phyloP scores from a whole-genome alignment of 495 filamentous ascomycete genomes.

The Lepidopterella palustris region DNA sequence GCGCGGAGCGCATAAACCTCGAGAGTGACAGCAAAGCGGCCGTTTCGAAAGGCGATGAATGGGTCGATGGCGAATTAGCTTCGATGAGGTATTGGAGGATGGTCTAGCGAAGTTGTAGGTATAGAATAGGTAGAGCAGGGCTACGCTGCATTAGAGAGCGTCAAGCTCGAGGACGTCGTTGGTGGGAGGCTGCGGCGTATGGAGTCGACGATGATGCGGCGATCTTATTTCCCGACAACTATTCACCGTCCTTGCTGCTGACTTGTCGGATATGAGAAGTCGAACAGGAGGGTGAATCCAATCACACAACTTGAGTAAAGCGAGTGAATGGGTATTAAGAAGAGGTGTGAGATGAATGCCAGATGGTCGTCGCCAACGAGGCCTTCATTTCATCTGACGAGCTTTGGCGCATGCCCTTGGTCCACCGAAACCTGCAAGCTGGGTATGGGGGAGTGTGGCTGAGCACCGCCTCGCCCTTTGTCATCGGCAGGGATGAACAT shows the following conservation, averaged over 20 bases:
- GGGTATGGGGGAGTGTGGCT: background rate
- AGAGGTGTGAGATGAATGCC: background rate
- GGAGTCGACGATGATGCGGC: background rate
- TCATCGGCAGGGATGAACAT: background rate
- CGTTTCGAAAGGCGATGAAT: background rate
- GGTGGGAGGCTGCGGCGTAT: background rate
- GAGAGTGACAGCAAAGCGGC: background rate
- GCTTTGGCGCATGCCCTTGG: background rate
- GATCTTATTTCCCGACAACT: background rate
- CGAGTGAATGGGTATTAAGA: too few species aligned
- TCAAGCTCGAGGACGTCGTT: background rate
- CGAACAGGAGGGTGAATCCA: too few species aligned
- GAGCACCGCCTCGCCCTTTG: conserved; percentile 1
- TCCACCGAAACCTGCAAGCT: background rate
- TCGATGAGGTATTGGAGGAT: background rate
- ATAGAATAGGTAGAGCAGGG: background rate
- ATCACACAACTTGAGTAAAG: too few species aligned
- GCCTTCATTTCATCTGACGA: background rate
- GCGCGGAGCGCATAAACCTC: conserved; percentile 13
- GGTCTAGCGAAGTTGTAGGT: background rate
- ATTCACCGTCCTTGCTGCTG: background rate
- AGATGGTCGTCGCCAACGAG: background rate
- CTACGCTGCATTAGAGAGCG: background rate
- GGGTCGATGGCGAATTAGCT: background rate
- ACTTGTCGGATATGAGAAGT: too few species aligned